phyloP scores from a whole-genome alignment of 164 flowering plant genomes.

The Echeveria elegans region DNA sequence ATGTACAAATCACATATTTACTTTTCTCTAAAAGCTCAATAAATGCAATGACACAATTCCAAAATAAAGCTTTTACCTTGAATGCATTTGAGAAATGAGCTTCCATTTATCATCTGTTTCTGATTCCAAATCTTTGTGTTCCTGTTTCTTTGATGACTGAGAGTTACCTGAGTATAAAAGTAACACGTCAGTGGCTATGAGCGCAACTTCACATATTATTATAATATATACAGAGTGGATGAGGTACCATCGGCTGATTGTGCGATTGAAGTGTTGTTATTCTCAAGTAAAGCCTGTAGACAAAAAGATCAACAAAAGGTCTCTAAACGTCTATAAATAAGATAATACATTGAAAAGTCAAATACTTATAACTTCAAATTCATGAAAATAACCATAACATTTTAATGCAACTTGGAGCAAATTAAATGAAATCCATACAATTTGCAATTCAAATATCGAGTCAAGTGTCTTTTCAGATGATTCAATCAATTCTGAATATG shows the following conservation, averaged over 20 bases:
- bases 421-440: slow-evolving; percentile 30
- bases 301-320: not conserved
- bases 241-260: slow-evolving; percentile 49
- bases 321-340: not conserved
- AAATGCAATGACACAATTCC: not conserved
- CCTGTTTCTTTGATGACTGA: slow-evolving; percentile 19
- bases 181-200: not conserved
- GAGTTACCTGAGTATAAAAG: slow-evolving; percentile 20
- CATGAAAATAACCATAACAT: not conserved
- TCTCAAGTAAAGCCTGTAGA: slow-evolving; percentile 70
- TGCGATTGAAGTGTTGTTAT: slow-evolving; percentile 59
- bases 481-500: slow-evolving; percentile 54
- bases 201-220: not conserved
- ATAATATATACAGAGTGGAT: not conserved
- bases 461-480: slow-evolving; percentile 62
- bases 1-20: not conserved
- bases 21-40: not conserved
- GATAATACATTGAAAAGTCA: not conserved
- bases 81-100: slow-evolving; percentile 52
- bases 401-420: not conserved
- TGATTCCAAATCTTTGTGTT: slow-evolving; percentile 16
- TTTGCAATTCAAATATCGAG: slow-evolving; percentile 62
- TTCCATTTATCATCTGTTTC: slow-evolving; percentile 62
- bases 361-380: not conserved
- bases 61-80: slow-evolving; percentile 33